These are phyloP conservation scores for Purpureocillium takamizusanense DNA, from an alignment of 2,329 filamentous ascomycete species.

Conservation along the genomic window DNA sequence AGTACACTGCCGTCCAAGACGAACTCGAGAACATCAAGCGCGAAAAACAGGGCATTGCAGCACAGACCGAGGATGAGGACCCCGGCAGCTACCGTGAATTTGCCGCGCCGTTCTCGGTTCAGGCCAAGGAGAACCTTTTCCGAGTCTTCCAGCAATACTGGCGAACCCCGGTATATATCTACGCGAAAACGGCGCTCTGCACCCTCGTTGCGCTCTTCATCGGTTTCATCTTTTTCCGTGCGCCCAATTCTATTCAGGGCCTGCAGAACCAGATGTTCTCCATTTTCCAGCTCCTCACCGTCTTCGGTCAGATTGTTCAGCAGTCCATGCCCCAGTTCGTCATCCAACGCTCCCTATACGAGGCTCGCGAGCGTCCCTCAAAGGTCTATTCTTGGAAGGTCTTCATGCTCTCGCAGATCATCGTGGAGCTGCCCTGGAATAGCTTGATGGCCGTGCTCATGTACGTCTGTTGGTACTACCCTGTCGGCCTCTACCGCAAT, in stretches of 20 bases:
- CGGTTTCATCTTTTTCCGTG: conserved; percentile 70
- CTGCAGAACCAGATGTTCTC: conserved; percentile 81
- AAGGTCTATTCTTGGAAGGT: conserved; percentile 81
- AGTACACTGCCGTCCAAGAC: conserved; percentile 44
- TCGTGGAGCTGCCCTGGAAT: conserved; percentile 83
- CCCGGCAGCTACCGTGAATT: conserved; percentile 60
- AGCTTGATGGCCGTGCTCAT: conserved; percentile 66
- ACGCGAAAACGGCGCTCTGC: conserved; percentile 67
- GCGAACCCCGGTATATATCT: conserved; percentile 83
- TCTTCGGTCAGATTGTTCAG: conserved; percentile 72
- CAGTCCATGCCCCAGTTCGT: conserved; percentile 85
- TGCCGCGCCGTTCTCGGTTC: conserved; percentile 61
- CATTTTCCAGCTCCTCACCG: conserved; percentile 74
- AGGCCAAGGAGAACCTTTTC: conserved; percentile 57
- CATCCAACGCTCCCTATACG: conserved; percentile 71
- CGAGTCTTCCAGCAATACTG: conserved; percentile 90
- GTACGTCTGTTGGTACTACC: conserved; percentile 80
- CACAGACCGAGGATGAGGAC: conserved; percentile 22
- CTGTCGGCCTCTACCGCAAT: conserved; percentile 67
- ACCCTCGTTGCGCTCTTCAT: conserved; percentile 62
- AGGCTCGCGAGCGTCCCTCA: conserved; percentile 74
- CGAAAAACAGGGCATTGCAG: conserved; percentile 26
- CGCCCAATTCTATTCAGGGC: conserved; percentile 64
- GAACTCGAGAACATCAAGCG: conserved; percentile 50
- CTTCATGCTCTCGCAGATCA: conserved; percentile 74